Base-by-base conservation (phyloP, 192 early-diverging fungal genomes). In the Coemansia sp. region DNA sequence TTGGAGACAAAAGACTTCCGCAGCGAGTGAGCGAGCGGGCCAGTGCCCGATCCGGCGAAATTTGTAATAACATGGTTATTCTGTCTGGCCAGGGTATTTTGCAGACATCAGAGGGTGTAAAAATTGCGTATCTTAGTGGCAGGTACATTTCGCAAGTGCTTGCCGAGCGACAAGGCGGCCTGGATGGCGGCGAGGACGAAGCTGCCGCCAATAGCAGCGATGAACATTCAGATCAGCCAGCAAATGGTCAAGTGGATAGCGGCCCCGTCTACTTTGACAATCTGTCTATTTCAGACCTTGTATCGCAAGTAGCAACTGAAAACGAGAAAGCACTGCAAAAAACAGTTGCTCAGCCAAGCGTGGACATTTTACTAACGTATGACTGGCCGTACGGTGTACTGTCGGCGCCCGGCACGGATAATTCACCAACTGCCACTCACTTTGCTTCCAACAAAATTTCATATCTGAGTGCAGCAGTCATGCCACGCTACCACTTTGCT, bases 401-500 rank as follows among this genome's bases (percentile, higher is more conserved):
- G 9, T 22, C 55, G 6, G 12, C 59, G 19, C 27, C 59, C 22
- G 21, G 21, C 25, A n/a, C 43, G 29, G 23, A 17, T 12, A 47
- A 32, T 21, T 10, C 53, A 19, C 21, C n/a, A 4, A 19, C 54
- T 7, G 29, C 21, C 17, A 63, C 66, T 19, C 56, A 48, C 27
- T 60, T 41, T 24, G 72, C 60, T 9, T 75, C 50, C 17, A 72
- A 60, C 53, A 79, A 59, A 76, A 70, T 55, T 69, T 88, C 76
- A 27, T 65, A 75, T 10, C 38, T 67, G 7, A 63, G 57, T n/a
- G 72, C 70, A 4, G 66, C 68, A 2, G 68, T 89, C 25, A 87
- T 89, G 71, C 95, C 95, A 4, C 84, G 93, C 19, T 97, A 97
- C 72, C 95, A 96, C 69, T 94, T 97, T 84, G 88, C 90, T 24